Percentiles rank a stretch among this genome's conserved stretches.
Evolutionary conservation across 2,329 filamentous ascomycete species (phyloP).

Genomic region (Microdochium trichocladiopsis): DNA sequence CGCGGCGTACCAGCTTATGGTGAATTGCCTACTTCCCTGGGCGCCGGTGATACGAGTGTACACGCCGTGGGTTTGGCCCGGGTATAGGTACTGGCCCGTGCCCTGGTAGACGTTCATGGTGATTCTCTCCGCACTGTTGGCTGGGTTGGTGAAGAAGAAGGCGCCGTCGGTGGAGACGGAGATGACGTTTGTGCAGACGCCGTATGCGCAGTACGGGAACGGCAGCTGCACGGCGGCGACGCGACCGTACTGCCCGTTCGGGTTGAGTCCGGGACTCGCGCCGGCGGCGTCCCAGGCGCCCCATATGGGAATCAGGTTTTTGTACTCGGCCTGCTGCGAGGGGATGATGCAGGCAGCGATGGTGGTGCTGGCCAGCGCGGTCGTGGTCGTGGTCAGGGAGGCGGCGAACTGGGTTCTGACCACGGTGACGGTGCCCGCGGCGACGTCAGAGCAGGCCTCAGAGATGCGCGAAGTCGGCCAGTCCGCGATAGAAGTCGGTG

Average conservation of each 20-base stretch:
- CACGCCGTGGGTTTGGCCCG: neutral
- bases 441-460: neutral
- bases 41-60: neutral
- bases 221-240: neutral
- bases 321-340: conserved; percentile 24
- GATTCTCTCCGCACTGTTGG: neutral
- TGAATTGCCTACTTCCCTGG: neutral
- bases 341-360: neutral
- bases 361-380: neutral
- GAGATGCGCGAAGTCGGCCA: neutral
- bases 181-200: neutral
- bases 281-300: conserved; percentile 23
- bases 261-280: neutral
- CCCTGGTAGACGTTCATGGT: neutral
- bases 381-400: neutral
- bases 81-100: neutral
- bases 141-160: neutral
- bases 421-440: neutral
- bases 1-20: neutral
- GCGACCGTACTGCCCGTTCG: neutral
- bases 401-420: neutral
- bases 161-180: neutral
- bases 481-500: neutral
- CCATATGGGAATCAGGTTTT: conserved; percentile 31
- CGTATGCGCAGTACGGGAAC: neutral